Percentiles rank a stretch among this genome's conserved stretches.
phyloP scores from a whole-genome alignment of 140 eudicot species.

The Senecio squalidus region DNA sequence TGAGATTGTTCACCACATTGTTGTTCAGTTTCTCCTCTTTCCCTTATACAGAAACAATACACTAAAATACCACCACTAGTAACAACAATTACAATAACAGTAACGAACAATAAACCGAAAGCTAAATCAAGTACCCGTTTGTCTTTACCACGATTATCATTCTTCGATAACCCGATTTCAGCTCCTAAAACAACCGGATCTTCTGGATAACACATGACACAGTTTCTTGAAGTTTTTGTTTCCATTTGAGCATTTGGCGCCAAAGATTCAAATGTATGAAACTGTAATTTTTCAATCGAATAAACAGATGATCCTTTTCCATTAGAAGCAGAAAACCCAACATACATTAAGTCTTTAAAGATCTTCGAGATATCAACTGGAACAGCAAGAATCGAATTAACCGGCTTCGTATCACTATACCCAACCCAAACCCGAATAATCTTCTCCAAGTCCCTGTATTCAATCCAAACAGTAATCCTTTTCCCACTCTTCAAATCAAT shows the following conservation, averaged over 20 bases:
- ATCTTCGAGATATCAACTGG: constrained; percentile 43
- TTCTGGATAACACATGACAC: constrained; percentile 40
- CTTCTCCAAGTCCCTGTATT: constrained; percentile 47
- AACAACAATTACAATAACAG: constrained; percentile 6
- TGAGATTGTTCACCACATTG: constrained; percentile 12
- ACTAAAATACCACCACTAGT: constrained; percentile 4
- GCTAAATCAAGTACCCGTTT: constrained; percentile 14
- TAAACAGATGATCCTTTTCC: constrained; percentile 47
- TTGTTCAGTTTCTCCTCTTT: constrained; percentile 3
- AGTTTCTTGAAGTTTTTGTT: constrained; percentile 29
- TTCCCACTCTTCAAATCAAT: constrained; percentile 54
- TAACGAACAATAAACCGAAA: constrained; percentile 27
- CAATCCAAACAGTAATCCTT: constrained; percentile 35
- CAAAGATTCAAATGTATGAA: constrained; percentile 36
- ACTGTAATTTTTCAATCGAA: constrained; percentile 28
- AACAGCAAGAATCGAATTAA: constrained; percentile 29
- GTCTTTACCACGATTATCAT: not conserved
- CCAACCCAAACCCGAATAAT: constrained; percentile 28
- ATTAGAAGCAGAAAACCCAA: constrained; percentile 64
- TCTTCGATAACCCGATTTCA: not conserved
- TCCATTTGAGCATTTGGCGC: constrained; percentile 29
- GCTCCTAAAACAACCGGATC: constrained; percentile 21
- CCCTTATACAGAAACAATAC: constrained; percentile 14
- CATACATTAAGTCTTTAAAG: constrained; percentile 55
- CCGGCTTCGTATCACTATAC: constrained; percentile 31